These are phyloP conservation scores for Saussurea involucrata DNA, from an alignment of 129 eudicot species.

Conservation along the genomic window DNA sequence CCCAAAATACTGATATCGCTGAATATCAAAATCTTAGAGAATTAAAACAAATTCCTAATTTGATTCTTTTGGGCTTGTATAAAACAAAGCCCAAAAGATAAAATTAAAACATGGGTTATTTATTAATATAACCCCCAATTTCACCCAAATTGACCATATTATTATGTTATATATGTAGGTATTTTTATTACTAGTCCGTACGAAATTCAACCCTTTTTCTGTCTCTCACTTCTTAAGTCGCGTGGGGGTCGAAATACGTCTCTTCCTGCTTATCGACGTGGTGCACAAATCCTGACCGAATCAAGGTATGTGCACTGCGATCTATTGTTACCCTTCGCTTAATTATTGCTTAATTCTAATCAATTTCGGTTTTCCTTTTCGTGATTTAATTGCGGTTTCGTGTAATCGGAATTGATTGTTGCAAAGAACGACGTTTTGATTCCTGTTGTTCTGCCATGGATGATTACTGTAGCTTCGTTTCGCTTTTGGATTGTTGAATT, in stretches of 20 bases:
- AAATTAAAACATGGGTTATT: no score
- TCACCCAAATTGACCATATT: background rate
- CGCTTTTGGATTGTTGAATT: constrained; percentile 9
- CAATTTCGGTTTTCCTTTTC: constrained; percentile 4
- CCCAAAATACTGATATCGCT: background rate
- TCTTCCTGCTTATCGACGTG: constrained; percentile 22
- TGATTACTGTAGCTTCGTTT: constrained; percentile 19
- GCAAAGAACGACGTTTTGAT: constrained; percentile 5
- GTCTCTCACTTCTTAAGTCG: constrained; percentile 30
- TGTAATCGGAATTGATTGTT: constrained; percentile 16
- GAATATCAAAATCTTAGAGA: background rate
- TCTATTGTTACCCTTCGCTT: constrained; percentile 19
- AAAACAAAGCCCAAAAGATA: background rate
- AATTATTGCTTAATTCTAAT: constrained; percentile 11
- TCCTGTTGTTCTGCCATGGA: background rate
- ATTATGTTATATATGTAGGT: constrained; percentile 3
- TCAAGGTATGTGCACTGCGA: constrained; percentile 25
- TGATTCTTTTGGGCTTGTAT: background rate
- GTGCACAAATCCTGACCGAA: constrained; percentile 29
- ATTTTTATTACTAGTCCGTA: constrained; percentile 17
- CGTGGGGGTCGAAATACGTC: constrained; percentile 37
- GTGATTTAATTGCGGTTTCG: constrained; percentile 2
- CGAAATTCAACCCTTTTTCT: constrained; percentile 38
- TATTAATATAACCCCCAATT: no score
- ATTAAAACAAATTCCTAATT: background rate